Evolutionary conservation across 345 rosid genomes (phyloP).

Genomic region (Populus euphratica): DNA sequence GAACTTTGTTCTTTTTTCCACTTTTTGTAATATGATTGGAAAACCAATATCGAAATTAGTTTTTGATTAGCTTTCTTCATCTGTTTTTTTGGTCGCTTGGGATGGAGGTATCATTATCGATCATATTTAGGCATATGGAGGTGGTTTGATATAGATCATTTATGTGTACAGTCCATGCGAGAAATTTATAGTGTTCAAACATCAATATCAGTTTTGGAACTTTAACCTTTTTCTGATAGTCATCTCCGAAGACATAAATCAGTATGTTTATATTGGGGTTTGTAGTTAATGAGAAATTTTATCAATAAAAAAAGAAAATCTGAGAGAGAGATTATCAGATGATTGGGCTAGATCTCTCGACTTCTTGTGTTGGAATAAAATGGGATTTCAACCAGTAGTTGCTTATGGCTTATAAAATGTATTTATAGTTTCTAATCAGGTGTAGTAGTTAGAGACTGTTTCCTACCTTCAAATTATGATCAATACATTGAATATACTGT

Average conservation of each 20-base stretch:
- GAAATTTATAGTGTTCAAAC: background rate
- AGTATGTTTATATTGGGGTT: background rate
- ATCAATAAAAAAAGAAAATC: background rate
- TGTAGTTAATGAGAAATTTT: background rate
- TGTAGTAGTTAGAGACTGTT: background rate
- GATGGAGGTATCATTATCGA: background rate
- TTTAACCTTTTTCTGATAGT: background rate
- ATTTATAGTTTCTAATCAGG: background rate
- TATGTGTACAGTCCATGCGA: background rate
- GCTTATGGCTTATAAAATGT: background rate
- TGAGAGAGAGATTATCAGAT: background rate
- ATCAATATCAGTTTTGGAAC: background rate
- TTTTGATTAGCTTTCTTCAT: background rate
- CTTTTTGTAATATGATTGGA: background rate
- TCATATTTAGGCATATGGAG: background rate
- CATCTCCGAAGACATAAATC: background rate
- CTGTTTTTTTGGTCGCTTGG: background rate
- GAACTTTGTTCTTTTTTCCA: background rate
- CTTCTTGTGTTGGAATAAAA: background rate
- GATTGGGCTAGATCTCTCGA: background rate
- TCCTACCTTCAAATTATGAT: background rate
- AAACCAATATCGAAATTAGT: background rate
- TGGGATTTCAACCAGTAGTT: background rate
- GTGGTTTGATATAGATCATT: background rate
- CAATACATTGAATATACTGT: background rate